Conservation (phyloP, 2,329 filamentous ascomycete genomes). For the Botryotinia narcissicola region DNA sequence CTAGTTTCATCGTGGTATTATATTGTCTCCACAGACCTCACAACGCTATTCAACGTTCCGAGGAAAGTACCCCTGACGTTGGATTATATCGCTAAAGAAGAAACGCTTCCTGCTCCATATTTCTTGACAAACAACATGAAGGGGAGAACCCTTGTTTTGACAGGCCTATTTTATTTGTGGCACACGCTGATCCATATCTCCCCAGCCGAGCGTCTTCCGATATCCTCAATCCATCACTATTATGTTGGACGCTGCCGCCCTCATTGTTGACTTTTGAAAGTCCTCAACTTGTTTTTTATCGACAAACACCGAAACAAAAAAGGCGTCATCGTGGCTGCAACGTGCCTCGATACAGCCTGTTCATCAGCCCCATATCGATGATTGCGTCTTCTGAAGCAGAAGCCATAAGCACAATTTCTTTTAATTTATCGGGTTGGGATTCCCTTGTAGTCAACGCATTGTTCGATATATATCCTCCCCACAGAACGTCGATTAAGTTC, state of each 20-base stretch:
- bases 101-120: constrained; percentile 12
- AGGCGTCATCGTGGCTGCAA: constrained; percentile 22
- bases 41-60: constrained; percentile 14
- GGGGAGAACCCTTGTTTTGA: constrained; percentile 18
- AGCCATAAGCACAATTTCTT: constrained; percentile 20
- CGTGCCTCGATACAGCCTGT: constrained; percentile 20
- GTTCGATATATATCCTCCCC: constrained; percentile 20
- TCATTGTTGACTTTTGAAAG: constrained; percentile 11
- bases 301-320: constrained; percentile 12
- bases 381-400: constrained; percentile 21
- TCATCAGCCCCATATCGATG: constrained; percentile 9
- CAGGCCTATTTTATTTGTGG: constrained; percentile 22
- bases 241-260: constrained; percentile 21
- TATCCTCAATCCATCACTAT: constrained; percentile 19
- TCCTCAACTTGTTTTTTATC: constrained; percentile 9
- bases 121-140: constrained; percentile 20
- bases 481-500: constrained; percentile 15
- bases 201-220: constrained; percentile 19
- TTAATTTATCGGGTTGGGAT: constrained; percentile 15
- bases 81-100: constrained; percentile 8
- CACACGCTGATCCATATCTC: constrained; percentile 23
- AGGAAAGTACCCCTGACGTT: constrained; percentile 12
- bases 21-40: constrained; percentile 16
- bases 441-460: constrained; percentile 13
- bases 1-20: constrained; percentile 19